A percentile compares a stretch with the other conserved stretches of the same genome.
These are phyloP conservation scores for Wilcoxina mikolae DNA, from an alignment of 495 filamentous ascomycete genomes.

Conservation along the genomic window DNA sequence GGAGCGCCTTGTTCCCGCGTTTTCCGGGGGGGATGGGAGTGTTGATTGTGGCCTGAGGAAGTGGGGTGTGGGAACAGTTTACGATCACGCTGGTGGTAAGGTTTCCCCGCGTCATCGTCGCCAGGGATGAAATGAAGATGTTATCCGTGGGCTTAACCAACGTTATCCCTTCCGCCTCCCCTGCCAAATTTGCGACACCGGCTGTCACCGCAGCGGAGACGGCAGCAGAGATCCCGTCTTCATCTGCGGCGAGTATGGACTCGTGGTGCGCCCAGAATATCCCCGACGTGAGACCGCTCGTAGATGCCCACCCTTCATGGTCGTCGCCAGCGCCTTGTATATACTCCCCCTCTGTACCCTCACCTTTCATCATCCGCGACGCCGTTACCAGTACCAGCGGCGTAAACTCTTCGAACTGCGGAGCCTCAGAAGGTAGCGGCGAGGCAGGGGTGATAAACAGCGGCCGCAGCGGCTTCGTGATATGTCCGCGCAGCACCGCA, in stretches of 20 bases:
- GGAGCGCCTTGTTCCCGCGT: conserved; percentile 30
- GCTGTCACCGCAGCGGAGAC: not conserved
- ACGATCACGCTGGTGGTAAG: conserved; percentile 16
- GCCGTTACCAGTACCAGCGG: conserved; percentile 69
- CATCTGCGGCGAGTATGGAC: conserved; percentile 9
- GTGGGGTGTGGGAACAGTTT: conserved; percentile 19
- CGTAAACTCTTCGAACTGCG: conserved; percentile 41
- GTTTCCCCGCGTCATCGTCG: not conserved
- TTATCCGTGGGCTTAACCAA: conserved; percentile 26
- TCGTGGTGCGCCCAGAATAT: conserved; percentile 61
- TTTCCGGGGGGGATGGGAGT: conserved; percentile 14
- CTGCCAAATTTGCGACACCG: not conserved
- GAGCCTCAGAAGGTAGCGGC: conserved; percentile 15
- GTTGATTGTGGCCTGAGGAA: conserved; percentile 7
- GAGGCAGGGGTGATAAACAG: conserved; percentile 46
- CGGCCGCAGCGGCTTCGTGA: conserved; percentile 47
- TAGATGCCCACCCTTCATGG: conserved; percentile 66
- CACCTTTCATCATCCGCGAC: conserved; percentile 50
- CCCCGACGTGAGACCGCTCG: conserved; percentile 50
- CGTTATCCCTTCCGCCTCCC: conserved; percentile 12
- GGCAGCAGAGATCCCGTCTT: conserved; percentile 8
- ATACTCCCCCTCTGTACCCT: conserved; percentile 59
- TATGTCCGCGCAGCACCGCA: conserved; percentile 13
- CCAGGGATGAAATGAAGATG: conserved; percentile 15
- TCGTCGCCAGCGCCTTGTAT: conserved; percentile 93